These are phyloP conservation scores for Monosporascus sp. DNA, from an alignment of 2,329 filamentous ascomycete genomes.

Conservation along the genomic window DNA sequence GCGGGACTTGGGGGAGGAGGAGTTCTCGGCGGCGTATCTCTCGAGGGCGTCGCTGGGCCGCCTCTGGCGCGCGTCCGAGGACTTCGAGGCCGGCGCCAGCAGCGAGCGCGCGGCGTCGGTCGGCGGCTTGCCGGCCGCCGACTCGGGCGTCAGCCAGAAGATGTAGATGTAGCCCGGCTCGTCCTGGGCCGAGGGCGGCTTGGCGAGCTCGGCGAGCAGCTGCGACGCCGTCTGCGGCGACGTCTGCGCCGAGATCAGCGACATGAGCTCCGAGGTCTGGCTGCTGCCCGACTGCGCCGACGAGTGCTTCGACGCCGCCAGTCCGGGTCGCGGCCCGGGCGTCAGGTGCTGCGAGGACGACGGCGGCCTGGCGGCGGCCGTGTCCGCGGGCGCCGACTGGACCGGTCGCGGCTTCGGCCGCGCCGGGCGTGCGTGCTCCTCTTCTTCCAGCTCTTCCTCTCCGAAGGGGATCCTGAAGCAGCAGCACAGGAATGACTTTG, in stretches of 20 bases:
- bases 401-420: slow-evolving; percentile 43
- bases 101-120: slow-evolving; percentile 56
- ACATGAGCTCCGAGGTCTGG: slow-evolving; percentile 45
- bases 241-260: slow-evolving; percentile 64
- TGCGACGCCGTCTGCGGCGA: slow-evolving; percentile 63
- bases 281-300: slow-evolving; percentile 24
- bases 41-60: slow-evolving; percentile 52
- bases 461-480: slow-evolving; percentile 48
- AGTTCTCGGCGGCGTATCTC: slow-evolving; percentile 34
- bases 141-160: slow-evolving; percentile 84
- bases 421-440: slow-evolving; percentile 29
- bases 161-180: slow-evolving; percentile 96
- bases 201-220: slow-evolving; percentile 69
- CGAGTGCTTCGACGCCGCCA: slow-evolving; percentile 16
- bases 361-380: slow-evolving; percentile 22
- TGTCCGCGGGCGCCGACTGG: slow-evolving; percentile 30
- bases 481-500: slow-evolving; percentile 40
- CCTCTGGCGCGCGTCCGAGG: slow-evolving; percentile 33
- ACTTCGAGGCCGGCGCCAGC: slow-evolving; percentile 43
- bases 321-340: slow-evolving; percentile 22
- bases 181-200: slow-evolving; percentile 69
- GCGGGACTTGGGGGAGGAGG: neutral
- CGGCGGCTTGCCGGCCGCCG: slow-evolving; percentile 47
- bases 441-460: slow-evolving; percentile 31
- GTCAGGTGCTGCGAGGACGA: slow-evolving; percentile 21